Conservation (phyloP, 2,329 filamentous ascomycete genomes). For the Chaetomiaceae sp. region DNA sequence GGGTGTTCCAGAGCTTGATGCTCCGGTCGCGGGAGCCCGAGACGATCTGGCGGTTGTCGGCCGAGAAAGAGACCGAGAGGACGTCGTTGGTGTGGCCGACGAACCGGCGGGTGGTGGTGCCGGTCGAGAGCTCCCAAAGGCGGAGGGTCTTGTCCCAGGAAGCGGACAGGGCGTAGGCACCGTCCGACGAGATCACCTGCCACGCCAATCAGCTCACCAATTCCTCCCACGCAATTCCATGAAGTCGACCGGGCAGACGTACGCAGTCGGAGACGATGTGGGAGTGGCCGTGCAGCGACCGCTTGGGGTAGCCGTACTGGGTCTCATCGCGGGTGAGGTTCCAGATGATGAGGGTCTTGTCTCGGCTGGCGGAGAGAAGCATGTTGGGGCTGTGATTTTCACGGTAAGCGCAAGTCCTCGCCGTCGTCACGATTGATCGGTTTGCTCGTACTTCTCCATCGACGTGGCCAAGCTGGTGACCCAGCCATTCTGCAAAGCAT, state of each 20-base stretch:
- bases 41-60: slow-evolving; percentile 99
- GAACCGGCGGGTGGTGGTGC: slow-evolving; percentile 95
- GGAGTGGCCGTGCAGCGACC: slow-evolving; percentile 96
- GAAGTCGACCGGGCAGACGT: slow-evolving; percentile 44
- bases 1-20: slow-evolving; percentile 99
- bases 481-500: slow-evolving; percentile 71
- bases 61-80: slow-evolving; percentile 99
- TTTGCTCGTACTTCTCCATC: slow-evolving; percentile 83
- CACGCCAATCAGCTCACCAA: slow-evolving; percentile 35
- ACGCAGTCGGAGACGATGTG: slow-evolving; percentile 99
- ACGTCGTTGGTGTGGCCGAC: slow-evolving; percentile 99
- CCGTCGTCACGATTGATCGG: slow-evolving; percentile 14
- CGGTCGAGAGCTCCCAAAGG: slow-evolving; percentile 97
- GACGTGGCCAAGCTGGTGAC: slow-evolving; percentile 98
- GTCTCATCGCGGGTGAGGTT: slow-evolving; percentile 98
- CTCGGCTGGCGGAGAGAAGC: slow-evolving; percentile 94
- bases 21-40: slow-evolving; percentile 96
- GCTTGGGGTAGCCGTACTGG: slow-evolving; percentile 98
- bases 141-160: slow-evolving; percentile 99
- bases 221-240: slow-evolving; percentile 16
- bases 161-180: slow-evolving; percentile 96
- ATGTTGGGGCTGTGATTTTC: slow-evolving; percentile 84
- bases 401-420: slow-evolving; percentile 27
- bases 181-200: slow-evolving; percentile 98
- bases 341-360: slow-evolving; percentile 99